Conservation (phyloP, 78 protist species). For the Dictyostelium firmibasis region DNA sequence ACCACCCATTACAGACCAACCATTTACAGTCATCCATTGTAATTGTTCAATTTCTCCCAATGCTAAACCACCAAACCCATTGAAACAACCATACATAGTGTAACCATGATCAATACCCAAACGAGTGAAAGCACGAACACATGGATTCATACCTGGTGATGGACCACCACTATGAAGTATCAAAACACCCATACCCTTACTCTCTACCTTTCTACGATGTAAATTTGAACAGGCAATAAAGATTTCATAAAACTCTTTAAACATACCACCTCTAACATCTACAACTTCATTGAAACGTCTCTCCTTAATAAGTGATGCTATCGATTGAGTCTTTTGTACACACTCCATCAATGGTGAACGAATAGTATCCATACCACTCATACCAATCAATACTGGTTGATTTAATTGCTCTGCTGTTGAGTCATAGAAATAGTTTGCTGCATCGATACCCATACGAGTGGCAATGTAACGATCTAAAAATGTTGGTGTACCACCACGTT, state of each 20-base stretch:
- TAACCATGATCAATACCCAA: slow-evolving; percentile 68
- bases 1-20: slow-evolving; percentile 86
- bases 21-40: slow-evolving; percentile 79
- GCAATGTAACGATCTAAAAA: slow-evolving; percentile 84
- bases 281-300: slow-evolving; percentile 75
- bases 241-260: slow-evolving; percentile 41
- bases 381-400: slow-evolving; percentile 79
- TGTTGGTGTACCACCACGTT: slow-evolving; percentile 90
- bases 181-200: slow-evolving; percentile 12
- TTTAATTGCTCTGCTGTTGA: background rate
- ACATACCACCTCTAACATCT: slow-evolving; percentile 65
- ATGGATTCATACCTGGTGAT: slow-evolving; percentile 90
- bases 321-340: slow-evolving; percentile 79
- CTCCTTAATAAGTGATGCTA: slow-evolving; percentile 36
- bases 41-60: slow-evolving; percentile 46
- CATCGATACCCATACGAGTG: slow-evolving; percentile 64
- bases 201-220: background rate
- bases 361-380: slow-evolving; percentile 26
- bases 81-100: slow-evolving; percentile 56
- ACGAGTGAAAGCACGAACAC: slow-evolving; percentile 76
- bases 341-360: slow-evolving; percentile 78
- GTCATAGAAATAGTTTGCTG: slow-evolving; percentile 52
- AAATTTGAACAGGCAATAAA: slow-evolving; percentile 49
- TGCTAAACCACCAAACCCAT: slow-evolving; percentile 78
- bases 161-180: slow-evolving; percentile 88